Evolutionary conservation across 495 filamentous ascomycete species (phyloP).

Genomic region (Evernia prunastri): DNA sequence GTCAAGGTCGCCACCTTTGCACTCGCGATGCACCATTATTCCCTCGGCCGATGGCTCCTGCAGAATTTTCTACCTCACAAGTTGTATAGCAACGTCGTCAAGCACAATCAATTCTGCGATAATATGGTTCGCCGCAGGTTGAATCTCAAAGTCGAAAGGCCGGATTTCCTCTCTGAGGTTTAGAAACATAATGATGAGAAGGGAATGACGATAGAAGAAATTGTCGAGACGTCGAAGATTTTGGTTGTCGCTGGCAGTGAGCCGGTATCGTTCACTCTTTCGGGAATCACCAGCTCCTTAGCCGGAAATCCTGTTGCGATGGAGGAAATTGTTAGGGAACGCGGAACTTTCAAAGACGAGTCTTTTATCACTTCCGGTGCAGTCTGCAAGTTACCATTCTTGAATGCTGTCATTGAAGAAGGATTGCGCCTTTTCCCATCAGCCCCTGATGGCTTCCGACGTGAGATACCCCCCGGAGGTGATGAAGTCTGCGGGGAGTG

Average conservation of each 20-base stretch:
- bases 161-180: slow-evolving; percentile 14
- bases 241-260: slow-evolving; percentile 40
- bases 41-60: background rate
- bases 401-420: slow-evolving; percentile 3
- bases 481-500: background rate
- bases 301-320: background rate
- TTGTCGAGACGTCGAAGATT: background rate
- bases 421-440: background rate
- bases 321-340: background rate
- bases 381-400: background rate
- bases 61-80: background rate
- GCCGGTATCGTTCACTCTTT: slow-evolving; percentile 33
- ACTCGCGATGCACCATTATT: slow-evolving; percentile 11
- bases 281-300: background rate
- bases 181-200: slow-evolving; percentile 8
- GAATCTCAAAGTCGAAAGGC: slow-evolving; percentile 21
- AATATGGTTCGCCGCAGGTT: slow-evolving; percentile 35
- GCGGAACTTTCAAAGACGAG: background rate
- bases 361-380: background rate
- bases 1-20: slow-evolving; percentile 28
- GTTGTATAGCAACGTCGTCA: background rate
- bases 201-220: slow-evolving; percentile 4
- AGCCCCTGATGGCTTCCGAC: background rate
- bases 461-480: background rate
- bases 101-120: background rate